Evolutionary conservation across 352 stramenopile genomes (phyloP).

Genomic region (Pythium biforme): DNA sequence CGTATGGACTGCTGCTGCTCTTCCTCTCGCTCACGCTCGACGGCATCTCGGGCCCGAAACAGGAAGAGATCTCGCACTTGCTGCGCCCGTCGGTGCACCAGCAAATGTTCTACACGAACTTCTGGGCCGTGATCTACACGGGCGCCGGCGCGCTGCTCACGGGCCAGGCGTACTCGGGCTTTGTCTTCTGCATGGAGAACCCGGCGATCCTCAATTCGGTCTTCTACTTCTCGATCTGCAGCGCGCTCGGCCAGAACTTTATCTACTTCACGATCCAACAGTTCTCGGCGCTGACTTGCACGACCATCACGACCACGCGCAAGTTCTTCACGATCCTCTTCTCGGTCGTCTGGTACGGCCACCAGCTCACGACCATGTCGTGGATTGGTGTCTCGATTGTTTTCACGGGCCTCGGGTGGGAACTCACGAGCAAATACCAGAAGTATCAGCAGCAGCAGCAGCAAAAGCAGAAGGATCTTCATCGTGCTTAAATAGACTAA

Average conservation of each 20-base stretch:
- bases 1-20: slow-evolving; percentile 86
- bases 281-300: slow-evolving; percentile 98
- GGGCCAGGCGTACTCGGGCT: slow-evolving; percentile 66
- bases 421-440: slow-evolving; percentile 84
- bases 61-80: slow-evolving; percentile 88
- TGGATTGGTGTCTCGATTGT: slow-evolving; percentile 91
- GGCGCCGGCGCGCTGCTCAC: slow-evolving; percentile 70
- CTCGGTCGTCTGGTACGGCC: slow-evolving; percentile 95
- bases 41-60: slow-evolving; percentile 95
- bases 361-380: slow-evolving; percentile 90
- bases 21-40: slow-evolving; percentile 94
- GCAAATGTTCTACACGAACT: slow-evolving; percentile 91
- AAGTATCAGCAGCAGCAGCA: slow-evolving; percentile 72
- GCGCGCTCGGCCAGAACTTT: slow-evolving; percentile 97
- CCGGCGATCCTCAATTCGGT: slow-evolving; percentile 82
- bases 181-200: slow-evolving; percentile 83
- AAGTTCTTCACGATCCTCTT: slow-evolving; percentile 99
- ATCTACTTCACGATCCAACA: slow-evolving; percentile 99
- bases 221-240: slow-evolving; percentile 95
- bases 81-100: slow-evolving; percentile 83
- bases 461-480: slow-evolving; percentile 29
- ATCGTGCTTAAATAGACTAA: slow-evolving; percentile 29
- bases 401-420: slow-evolving; percentile 87
- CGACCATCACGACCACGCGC: slow-evolving; percentile 99
- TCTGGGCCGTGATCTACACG: slow-evolving; percentile 88